Conservation (phyloP, 176 grass and related monocot genomes). For the Juncus inflexus region DNA sequence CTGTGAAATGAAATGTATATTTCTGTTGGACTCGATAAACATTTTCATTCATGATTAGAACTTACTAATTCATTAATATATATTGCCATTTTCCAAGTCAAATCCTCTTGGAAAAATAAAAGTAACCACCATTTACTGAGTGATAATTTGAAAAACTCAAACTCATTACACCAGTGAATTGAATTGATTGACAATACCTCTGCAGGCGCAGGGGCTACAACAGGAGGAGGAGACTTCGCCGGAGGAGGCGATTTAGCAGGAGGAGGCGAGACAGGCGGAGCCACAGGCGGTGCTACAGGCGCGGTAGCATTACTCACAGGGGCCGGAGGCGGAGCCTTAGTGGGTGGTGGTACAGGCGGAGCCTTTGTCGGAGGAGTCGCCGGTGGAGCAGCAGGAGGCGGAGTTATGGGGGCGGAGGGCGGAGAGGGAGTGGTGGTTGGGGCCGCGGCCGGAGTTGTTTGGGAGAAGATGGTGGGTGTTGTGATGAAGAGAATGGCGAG, state of each 20-base stretch:
- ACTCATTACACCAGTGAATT: neutral
- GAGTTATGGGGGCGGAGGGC: neutral
- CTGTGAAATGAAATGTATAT: neutral
- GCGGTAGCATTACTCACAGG: neutral
- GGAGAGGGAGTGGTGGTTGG: slow-evolving; percentile 13
- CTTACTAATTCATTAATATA: neutral
- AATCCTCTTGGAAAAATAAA: neutral
- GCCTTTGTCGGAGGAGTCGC: neutral
- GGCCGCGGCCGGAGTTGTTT: neutral
- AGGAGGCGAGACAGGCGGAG: neutral
- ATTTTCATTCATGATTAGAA: too few species aligned
- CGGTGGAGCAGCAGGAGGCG: neutral
- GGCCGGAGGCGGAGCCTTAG: neutral
- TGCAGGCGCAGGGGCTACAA: neutral
- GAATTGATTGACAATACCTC: neutral
- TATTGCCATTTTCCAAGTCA: neutral
- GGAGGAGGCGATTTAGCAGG: neutral
- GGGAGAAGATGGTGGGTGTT: neutral
- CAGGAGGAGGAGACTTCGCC: neutral
- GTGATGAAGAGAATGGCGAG: slow-evolving; percentile 7
- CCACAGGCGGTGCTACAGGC: neutral
- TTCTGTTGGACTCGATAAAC: neutral
- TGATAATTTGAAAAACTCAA: neutral
- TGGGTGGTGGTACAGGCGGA: neutral
- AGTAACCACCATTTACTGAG: too few species aligned